Conservation (phyloP, 2,329 filamentous ascomycete genomes). For the Fusarium sp. region DNA sequence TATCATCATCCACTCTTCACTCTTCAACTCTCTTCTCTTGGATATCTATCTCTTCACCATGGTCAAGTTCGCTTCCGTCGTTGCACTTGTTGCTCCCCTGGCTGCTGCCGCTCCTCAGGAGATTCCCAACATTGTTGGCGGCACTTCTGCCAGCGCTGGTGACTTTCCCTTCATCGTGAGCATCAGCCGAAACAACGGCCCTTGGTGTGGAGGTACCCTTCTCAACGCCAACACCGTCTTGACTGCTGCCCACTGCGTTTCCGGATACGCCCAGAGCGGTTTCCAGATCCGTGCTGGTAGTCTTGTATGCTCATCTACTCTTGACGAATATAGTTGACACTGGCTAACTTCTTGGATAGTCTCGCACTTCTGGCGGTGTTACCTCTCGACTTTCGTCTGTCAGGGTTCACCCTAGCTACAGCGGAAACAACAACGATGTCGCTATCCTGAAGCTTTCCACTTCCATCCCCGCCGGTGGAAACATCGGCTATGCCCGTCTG, state of each 20-base stretch:
- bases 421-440: constrained; percentile 44
- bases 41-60: constrained; percentile 10
- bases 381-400: constrained; percentile 41
- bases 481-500: constrained; percentile 44
- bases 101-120: constrained; percentile 28
- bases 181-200: constrained; percentile 26
- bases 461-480: constrained; percentile 21
- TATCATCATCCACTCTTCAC: constrained; percentile 12
- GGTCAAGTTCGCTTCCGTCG: constrained; percentile 27
- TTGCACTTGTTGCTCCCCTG: constrained; percentile 26
- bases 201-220: constrained; percentile 48
- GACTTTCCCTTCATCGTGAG: constrained; percentile 51
- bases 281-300: constrained; percentile 47
- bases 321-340: fast-evolving
- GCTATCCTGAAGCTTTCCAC: constrained; percentile 48
- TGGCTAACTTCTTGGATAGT: constrained; percentile 8
- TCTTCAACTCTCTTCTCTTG: constrained; percentile 23
- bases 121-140: constrained; percentile 43
- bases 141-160: constrained; percentile 36
- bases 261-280: constrained; percentile 12
- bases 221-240: constrained; percentile 49
- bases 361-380: constrained; percentile 44
- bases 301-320: constrained; percentile 20
- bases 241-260: constrained; percentile 48
- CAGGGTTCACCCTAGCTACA: constrained; percentile 43